These are phyloP conservation scores for Malus hybrid DNA, from an alignment of 331 rosid species.

Conservation along the genomic window DNA sequence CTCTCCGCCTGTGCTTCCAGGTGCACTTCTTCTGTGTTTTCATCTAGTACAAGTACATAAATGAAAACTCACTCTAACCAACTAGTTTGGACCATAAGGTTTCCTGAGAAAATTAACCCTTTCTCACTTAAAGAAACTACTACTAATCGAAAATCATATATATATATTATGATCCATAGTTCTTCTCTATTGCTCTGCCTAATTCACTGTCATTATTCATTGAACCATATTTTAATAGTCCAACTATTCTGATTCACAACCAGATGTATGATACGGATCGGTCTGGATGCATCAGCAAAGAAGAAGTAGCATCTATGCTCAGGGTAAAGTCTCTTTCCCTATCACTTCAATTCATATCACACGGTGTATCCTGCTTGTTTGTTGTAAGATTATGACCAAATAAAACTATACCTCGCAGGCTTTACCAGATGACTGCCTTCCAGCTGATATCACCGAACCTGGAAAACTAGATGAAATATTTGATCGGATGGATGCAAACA, in stretches of 20 bases:
- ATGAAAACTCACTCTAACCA: not conserved
- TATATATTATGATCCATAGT: not conserved
- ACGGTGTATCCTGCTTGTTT: not conserved
- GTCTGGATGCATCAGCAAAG: slow-evolving; percentile 85
- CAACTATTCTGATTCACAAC: not conserved
- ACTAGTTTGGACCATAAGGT: not conserved
- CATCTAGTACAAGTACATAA: not conserved
- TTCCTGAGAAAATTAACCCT: not conserved
- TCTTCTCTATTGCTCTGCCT: not conserved
- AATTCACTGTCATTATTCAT: not conserved
- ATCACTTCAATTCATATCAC: not conserved
- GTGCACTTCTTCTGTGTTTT: slow-evolving; percentile 15
- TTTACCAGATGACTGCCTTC: slow-evolving; percentile 77
- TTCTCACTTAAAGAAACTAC: not conserved
- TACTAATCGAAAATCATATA: not conserved
- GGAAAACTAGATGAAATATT: slow-evolving; percentile 90
- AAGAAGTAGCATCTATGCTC: slow-evolving; percentile 91
- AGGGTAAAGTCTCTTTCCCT: slow-evolving; percentile 38
- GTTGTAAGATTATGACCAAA: slow-evolving; percentile 7
- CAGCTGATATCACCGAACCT: slow-evolving; percentile 74
- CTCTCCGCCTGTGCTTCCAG: slow-evolving; percentile 88
- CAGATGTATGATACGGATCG: slow-evolving; percentile 89
- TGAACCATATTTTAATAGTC: not conserved
- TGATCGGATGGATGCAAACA: slow-evolving; percentile 86
- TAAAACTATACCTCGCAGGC: slow-evolving; percentile 25